Evolutionary conservation across 352 stramenopile genomes (phyloP).

Genomic region (Phytopythium kandeliae): DNA sequence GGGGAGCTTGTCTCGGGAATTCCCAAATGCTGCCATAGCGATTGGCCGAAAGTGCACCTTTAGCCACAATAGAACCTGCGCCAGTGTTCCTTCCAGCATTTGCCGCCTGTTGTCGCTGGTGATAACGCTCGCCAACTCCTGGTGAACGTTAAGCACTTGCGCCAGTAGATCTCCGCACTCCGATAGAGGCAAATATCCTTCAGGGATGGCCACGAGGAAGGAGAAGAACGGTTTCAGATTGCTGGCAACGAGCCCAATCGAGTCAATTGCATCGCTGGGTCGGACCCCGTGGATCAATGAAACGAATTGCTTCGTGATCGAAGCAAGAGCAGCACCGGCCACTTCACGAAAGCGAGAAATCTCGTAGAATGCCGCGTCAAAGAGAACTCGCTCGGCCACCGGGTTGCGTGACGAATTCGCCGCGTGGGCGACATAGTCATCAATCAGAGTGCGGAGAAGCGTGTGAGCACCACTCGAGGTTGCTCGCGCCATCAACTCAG

Average conservation of each 20-base stretch:
- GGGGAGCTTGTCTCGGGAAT: constrained; percentile 2
- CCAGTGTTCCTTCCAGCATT: background rate
- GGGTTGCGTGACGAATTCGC: background rate
- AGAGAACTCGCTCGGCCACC: constrained; percentile 33
- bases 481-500: constrained; percentile 48
- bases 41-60: constrained; percentile 15
- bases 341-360: constrained; percentile 43
- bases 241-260: constrained; percentile 6
- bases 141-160: constrained; percentile 8
- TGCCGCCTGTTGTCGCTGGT: background rate
- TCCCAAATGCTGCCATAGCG: constrained; percentile 4
- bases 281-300: constrained; percentile 2
- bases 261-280: background rate
- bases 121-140: background rate
- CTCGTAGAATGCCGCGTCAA: constrained; percentile 80
- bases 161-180: constrained; percentile 11
- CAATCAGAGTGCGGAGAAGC: constrained; percentile 30
- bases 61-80: constrained; percentile 11
- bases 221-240: constrained; percentile 1
- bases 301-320: constrained; percentile 15
- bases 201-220: background rate
- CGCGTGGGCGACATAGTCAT: constrained; percentile 11
- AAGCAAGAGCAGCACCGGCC: constrained; percentile 30
- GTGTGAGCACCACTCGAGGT: constrained; percentile 13
- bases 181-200: background rate